These are phyloP conservation scores for Tieghemostelium lacteum DNA, from an alignment of 78 protist species.

Conservation along the genomic window DNA sequence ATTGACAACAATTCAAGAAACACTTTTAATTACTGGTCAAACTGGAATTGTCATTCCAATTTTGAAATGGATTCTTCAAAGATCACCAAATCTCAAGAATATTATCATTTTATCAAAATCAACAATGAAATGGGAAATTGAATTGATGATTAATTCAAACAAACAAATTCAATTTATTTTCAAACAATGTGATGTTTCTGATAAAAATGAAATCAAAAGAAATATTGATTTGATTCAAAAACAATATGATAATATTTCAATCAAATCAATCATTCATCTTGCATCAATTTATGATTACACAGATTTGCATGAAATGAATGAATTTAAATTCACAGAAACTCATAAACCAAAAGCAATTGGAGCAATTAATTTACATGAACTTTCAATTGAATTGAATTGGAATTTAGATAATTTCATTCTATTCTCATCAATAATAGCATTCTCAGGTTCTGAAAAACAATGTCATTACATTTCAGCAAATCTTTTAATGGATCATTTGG, in stretches of 20 bases:
- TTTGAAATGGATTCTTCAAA: conserved; percentile 46
- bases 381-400: conserved; percentile 16
- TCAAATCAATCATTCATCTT: conserved; percentile 1
- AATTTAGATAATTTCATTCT: conserved; percentile 60
- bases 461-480: conserved; percentile 85
- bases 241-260: too few species aligned
- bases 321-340: not conserved
- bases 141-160: not conserved
- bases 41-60: conserved; percentile 67
- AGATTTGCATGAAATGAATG: conserved; percentile 1
- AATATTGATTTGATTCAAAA: too few species aligned
- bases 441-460: conserved; percentile 82
- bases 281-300: conserved; percentile 51
- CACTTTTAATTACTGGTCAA: conserved; percentile 65
- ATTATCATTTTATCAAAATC: not conserved
- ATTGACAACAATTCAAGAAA: too few species aligned
- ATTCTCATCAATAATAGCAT: conserved; percentile 77
- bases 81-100: conserved; percentile 11
- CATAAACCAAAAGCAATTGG: conserved; percentile 82
- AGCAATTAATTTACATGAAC: conserved; percentile 73
- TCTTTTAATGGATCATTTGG: conserved; percentile 80
- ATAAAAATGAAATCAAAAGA: too few species aligned
- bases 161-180: too few species aligned
- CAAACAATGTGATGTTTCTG: too few species aligned
- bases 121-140: not conserved